phyloP scores from a whole-genome alignment of 805 yeast genomes.

The Kazachstania kunashirensis region DNA sequence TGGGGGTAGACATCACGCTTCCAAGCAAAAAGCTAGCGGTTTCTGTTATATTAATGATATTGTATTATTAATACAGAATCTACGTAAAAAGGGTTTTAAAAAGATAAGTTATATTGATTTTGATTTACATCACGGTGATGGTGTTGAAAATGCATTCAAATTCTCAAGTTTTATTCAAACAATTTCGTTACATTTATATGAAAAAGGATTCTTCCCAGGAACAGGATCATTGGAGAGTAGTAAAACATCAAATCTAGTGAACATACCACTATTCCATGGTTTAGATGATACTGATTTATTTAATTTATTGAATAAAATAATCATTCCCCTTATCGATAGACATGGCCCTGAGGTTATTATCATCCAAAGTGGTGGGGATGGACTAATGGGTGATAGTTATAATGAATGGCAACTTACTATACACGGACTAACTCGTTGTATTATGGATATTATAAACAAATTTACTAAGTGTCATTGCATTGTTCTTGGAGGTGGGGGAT shows the following conservation, averaged over 20 bases:
- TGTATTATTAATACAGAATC: slow-evolving; percentile 42
- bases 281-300: slow-evolving; percentile 37
- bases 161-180: slow-evolving; percentile 47
- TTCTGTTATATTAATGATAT: slow-evolving; percentile 69
- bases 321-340: slow-evolving; percentile 34
- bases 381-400: slow-evolving; percentile 53
- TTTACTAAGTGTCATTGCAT: slow-evolving; percentile 22
- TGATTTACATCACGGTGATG: slow-evolving; percentile 77
- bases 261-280: slow-evolving; percentile 52
- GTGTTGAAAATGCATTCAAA: slow-evolving; percentile 58
- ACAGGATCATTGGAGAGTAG: slow-evolving; percentile 40
- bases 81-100: slow-evolving; percentile 37
- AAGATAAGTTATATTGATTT: slow-evolving; percentile 55
- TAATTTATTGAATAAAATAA: slow-evolving; percentile 32
- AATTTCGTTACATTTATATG: slow-evolving; percentile 54
- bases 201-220: slow-evolving; percentile 65
- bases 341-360: slow-evolving; percentile 46
- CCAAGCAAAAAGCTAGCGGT: slow-evolving; percentile 47
- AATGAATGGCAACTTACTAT: slow-evolving; percentile 63
- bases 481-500: slow-evolving; percentile 72
- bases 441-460: slow-evolving; percentile 19
- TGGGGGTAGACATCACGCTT: slow-evolving; percentile 72
- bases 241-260: slow-evolving; percentile 36
- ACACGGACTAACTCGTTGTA: slow-evolving; percentile 35
- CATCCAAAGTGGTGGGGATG: slow-evolving; percentile 68